Conservation (phyloP, 495 filamentous ascomycete species). For the Neurospora discreta region DNA sequence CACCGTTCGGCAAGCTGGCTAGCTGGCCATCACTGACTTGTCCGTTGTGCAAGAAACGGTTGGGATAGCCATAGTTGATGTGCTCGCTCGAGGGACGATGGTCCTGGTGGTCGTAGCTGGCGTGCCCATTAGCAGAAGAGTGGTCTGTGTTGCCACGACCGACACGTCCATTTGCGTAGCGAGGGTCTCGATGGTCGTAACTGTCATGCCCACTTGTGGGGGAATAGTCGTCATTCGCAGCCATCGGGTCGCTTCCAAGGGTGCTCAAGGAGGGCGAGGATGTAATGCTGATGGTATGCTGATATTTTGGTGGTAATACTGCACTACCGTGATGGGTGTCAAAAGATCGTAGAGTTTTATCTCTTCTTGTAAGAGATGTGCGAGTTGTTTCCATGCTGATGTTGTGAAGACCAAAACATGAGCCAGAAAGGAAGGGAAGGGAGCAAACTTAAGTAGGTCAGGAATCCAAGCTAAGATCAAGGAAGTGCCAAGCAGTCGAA, state of each 20-base stretch:
- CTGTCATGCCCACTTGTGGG: background rate
- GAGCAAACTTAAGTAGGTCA: background rate
- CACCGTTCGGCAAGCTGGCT: background rate
- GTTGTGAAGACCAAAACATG: background rate
- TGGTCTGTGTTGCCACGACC: background rate
- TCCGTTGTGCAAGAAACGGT: background rate
- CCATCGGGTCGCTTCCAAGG: background rate
- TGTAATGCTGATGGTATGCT: background rate
- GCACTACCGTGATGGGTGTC: background rate
- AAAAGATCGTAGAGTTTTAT: background rate
- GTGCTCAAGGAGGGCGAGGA: background rate
- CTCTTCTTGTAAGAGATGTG: background rate
- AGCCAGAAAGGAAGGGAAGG: background rate
- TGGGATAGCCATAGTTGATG: background rate
- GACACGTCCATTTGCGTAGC: background rate
- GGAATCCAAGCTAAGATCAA: background rate
- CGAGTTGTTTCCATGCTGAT: background rate
- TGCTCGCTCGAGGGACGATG: background rate
- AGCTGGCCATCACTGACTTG: background rate
- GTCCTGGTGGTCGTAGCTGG: background rate
- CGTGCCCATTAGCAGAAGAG: background rate
- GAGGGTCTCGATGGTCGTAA: background rate
- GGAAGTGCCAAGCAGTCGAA: background rate
- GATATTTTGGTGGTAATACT: background rate
- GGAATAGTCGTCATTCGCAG: background rate